Evolutionary conservation across 257 asterid species (phyloP), one percentile per base, ranked within the genome.

Genomic region (Scutellaria galericulata): DNA sequence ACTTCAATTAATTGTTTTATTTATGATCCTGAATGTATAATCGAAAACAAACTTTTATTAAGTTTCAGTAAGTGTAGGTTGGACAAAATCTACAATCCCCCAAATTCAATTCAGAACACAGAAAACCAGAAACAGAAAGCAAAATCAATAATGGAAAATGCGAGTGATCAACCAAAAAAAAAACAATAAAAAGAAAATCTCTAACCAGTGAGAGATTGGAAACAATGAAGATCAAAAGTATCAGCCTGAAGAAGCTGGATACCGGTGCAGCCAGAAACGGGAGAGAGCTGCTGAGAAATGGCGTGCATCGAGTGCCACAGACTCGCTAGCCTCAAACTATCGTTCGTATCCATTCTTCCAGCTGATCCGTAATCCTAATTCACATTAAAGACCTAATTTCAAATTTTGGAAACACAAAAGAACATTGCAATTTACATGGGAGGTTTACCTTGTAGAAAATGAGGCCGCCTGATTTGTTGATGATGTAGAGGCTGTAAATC

Each of bases 301-400:
- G 98, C 97, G 69, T 91, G 97, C 97, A 93, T 91, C 37, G 98
- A 93, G 82, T 94, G 99, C 99, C 99, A 94, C 10, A 93, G 74
- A 84, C 97, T 94, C 54, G 99, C 99, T 77, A 93, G 59, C 71
- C 98, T 89, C 89, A 93, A 85, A 75, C 88, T 91, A 62, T 93
- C 96, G 41, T 93, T 93, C 13, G 98, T 93, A 74, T 91, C 98
- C 98, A 93, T 91, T 77, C 94, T 72, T 57, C 97, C 97, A 7
- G 97, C 87, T 0, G 97, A 89, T 6, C 96, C 96, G 77, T 88
- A 94, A 80, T 94, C 96, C 95, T 88, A 37, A 35, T 46, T 24
- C 11, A 40, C 41, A 51, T 53, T 24, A 24, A 24, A 24, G 27
- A 24, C 27, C 27, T 24, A 24, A 24, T 24, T 24, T 24, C 27